A percentile compares a stretch with the other conserved stretches of the same genome.
Evolutionary conservation across 371 early-diverging fungal genomes (phyloP).

Genomic region (Coemansia sp.): DNA sequence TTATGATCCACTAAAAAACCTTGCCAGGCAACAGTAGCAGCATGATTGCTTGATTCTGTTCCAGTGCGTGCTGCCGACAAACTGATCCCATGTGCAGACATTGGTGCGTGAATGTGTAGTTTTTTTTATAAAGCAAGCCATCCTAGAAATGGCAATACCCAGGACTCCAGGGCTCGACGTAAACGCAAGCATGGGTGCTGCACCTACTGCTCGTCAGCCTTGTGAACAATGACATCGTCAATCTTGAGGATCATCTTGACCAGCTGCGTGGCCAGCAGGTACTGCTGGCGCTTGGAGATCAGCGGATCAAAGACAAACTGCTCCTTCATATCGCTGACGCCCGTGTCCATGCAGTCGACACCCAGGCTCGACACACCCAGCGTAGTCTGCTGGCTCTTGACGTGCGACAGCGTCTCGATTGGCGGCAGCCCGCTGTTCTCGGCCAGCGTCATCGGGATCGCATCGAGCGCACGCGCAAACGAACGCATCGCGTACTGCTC

Average conservation of each 20-base stretch:
- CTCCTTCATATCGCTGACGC: slow-evolving; percentile 96
- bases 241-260: slow-evolving; percentile 98
- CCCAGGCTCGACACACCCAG: slow-evolving; percentile 87
- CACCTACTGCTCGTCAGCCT: slow-evolving; percentile 27
- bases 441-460: slow-evolving; percentile 95
- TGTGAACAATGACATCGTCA: slow-evolving; percentile 85
- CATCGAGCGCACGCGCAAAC: slow-evolving; percentile 96
- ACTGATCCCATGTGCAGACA: no score
- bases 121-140: no score
- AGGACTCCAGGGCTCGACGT: no score
- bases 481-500: slow-evolving; percentile 99
- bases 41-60: no score
- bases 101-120: no score
- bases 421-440: slow-evolving; percentile 98
- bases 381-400: slow-evolving; percentile 91
- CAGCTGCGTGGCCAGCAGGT: slow-evolving; percentile 97
- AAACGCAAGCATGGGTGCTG: no score
- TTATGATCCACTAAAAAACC: no score
- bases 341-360: slow-evolving; percentile 93
- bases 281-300: slow-evolving; percentile 98
- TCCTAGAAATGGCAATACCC: no score
- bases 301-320: slow-evolving; percentile 98
- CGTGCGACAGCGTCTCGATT: slow-evolving; percentile 90
- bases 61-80: no score
- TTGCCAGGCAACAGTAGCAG: no score